phyloP scores from a whole-genome alignment of 176 grass and related monocot genomes.

The Oryza punctata region DNA sequence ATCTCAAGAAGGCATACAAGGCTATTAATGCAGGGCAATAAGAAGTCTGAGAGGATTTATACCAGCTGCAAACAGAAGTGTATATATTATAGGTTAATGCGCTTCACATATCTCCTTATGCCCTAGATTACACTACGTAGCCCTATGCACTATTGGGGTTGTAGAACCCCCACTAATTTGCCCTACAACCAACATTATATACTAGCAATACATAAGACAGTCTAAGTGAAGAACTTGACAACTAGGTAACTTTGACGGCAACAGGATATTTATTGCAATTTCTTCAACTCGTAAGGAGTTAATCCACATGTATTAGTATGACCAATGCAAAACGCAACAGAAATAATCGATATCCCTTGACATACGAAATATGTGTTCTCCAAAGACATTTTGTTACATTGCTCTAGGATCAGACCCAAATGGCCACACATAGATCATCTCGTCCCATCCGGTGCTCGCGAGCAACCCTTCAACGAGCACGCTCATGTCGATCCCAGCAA shows the following conservation, averaged over 20 bases:
- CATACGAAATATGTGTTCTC: not conserved
- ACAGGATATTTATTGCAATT: conserved; percentile 30
- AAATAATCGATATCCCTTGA: conserved; percentile 29
- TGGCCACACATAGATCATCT: conserved; percentile 74
- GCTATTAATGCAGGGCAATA: not conserved
- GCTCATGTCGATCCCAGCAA: conserved; percentile 82
- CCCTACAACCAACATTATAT: not conserved
- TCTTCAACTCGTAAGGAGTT: conserved; percentile 11
- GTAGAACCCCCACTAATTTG: not conserved
- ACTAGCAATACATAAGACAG: not conserved
- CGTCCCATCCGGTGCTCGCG: conserved; percentile 86
- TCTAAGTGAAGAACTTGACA: not conserved
- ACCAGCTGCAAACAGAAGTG: not conserved
- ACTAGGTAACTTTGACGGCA: conserved; percentile 6
- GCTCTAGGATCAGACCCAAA: conserved; percentile 80
- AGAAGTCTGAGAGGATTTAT: not conserved
- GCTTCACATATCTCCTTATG: not conserved
- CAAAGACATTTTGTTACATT: conserved; percentile 14
- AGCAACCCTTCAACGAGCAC: conserved; percentile 77
- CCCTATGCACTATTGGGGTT: not conserved
- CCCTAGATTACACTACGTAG: no score
- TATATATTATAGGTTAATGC: not conserved
- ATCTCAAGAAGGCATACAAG: not conserved
- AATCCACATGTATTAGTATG: conserved; percentile 23
- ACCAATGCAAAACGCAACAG: conserved; percentile 29